Conservation (phyloP, 1,284 basidiomycete genomes). For the Austroboletus niveus region DNA sequence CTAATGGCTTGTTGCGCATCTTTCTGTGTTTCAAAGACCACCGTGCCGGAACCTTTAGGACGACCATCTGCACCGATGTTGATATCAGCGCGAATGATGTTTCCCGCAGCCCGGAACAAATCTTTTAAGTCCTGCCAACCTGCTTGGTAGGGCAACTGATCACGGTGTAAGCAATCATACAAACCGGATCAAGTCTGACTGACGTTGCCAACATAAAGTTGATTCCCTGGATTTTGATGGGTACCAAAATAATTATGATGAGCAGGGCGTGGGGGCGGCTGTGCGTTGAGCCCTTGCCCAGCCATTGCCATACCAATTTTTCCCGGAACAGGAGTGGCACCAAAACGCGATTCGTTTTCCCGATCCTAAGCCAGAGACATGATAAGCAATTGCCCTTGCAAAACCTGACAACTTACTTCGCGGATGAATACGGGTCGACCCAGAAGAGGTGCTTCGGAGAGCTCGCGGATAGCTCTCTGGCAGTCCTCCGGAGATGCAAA, state of each 20-base stretch:
- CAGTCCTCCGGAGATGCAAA: constrained; percentile 84
- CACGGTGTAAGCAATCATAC: constrained; percentile 6
- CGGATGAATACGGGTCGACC: constrained; percentile 95
- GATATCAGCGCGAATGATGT: constrained; percentile 92
- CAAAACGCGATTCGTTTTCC: constrained; percentile 92
- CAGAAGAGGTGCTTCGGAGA: constrained; percentile 85
- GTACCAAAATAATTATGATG: constrained; percentile 70
- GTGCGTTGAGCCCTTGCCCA: constrained; percentile 71
- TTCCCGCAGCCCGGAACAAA: constrained; percentile 91
- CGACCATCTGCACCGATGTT: constrained; percentile 90
- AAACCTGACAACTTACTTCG: constrained; percentile 59
- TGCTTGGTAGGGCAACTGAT: constrained; percentile 87
- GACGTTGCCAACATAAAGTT: constrained; percentile 91
- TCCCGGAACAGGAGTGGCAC: constrained; percentile 88
- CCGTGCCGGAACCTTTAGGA: constrained; percentile 93
- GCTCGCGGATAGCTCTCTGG: constrained; percentile 80
- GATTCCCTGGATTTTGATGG: constrained; percentile 72
- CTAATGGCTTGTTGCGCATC: constrained; percentile 91
- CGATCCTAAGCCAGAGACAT: constrained; percentile 68
- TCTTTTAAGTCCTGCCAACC: constrained; percentile 99
- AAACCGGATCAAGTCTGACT: constrained; percentile 27
- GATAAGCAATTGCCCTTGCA: not conserved
- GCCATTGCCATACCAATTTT: constrained; percentile 92
- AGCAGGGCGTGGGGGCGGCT: constrained; percentile 70
- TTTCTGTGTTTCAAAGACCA: constrained; percentile 89